Base-by-base conservation (phyloP, 1,139 yeast species). In the Saccharomyces hybrid region DNA sequence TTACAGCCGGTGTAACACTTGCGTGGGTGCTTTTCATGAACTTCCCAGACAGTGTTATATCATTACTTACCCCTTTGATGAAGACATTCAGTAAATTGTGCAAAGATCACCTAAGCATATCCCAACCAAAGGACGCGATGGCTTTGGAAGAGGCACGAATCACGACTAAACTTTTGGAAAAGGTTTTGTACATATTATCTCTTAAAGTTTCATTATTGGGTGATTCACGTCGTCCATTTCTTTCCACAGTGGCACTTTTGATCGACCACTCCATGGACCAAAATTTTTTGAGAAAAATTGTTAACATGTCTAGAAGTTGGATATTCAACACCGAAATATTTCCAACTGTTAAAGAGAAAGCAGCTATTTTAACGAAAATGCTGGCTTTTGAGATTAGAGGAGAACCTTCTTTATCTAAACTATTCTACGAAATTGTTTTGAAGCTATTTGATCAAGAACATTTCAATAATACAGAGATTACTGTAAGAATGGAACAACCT, bases 401-500 rank as follows among this genome's bases (percentile, higher is more conserved):
- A 8, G 96, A 90, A 64, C 81, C 87, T 4, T 81, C 87, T 1
- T 78, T 95, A 53, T 83, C 95, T 0, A 84, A 83, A 61, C 84
- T 85, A 60, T 93, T 89, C 66, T 91, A 90, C 66, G 86, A 86
- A 63, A 88, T 95, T 38, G 86, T 95, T 56, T 84, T 91, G 48
- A 95, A 88, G 63, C 85, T 95, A 41, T 95, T 93, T 69, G 91
- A 88, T 61, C 91, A 89, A 61, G 86, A 86, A 49, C 75, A 85
- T 0, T 79, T 91, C 63, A 81, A 87, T 41, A 82, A 91, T 60
- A 85, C 97, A 1, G 99, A 95, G 65, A 78, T 95, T 49, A 91
- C 99, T 0, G 95, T 90, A 11, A 78, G 99, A 56, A 84, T 95
- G 89, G 99, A 95, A 67, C 97, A 91, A 68, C 97, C 99, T 23